Evolutionary conservation across 1,284 basidiomycete species (phyloP).

Genomic region (Tausonia pullulans): DNA sequence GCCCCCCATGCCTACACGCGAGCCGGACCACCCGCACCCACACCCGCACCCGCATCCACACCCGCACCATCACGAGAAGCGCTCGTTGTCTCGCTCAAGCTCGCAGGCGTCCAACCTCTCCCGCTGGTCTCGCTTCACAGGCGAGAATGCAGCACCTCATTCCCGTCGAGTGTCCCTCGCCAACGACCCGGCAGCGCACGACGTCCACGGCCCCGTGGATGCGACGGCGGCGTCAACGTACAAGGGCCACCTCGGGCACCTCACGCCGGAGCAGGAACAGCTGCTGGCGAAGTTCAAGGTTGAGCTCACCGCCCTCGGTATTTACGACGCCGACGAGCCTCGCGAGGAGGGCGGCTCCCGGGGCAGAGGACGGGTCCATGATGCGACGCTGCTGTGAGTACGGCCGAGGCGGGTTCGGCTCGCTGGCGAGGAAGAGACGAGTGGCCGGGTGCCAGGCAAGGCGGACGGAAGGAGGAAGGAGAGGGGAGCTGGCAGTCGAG

Average conservation of each 20-base stretch:
- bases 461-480: not conserved
- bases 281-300: conserved; percentile 8
- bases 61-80: too few relatives aligned
- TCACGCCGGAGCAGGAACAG: conserved; percentile 5
- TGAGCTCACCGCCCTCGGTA: not conserved
- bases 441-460: not conserved
- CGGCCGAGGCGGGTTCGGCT: not conserved
- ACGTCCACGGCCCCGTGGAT: not conserved
- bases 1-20: too few relatives aligned
- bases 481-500: not conserved
- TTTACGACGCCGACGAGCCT: not conserved
- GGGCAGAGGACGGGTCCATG: conserved; percentile 8
- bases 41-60: too few relatives aligned
- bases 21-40: too few relatives aligned
- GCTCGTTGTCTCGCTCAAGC: too few relatives aligned
- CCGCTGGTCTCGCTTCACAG: not conserved
- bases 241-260: conserved; percentile 10
- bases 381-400: conserved; percentile 12
- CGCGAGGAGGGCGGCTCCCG: conserved; percentile 6
- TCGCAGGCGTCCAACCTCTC: not conserved
- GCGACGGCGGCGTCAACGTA: not conserved
- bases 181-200: not conserved
- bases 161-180: not conserved
- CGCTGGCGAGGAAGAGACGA: not conserved
- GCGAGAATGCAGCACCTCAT: not conserved